Base-by-base conservation (phyloP, 179 eudicot genomes). In the Spinacia oleracea region DNA sequence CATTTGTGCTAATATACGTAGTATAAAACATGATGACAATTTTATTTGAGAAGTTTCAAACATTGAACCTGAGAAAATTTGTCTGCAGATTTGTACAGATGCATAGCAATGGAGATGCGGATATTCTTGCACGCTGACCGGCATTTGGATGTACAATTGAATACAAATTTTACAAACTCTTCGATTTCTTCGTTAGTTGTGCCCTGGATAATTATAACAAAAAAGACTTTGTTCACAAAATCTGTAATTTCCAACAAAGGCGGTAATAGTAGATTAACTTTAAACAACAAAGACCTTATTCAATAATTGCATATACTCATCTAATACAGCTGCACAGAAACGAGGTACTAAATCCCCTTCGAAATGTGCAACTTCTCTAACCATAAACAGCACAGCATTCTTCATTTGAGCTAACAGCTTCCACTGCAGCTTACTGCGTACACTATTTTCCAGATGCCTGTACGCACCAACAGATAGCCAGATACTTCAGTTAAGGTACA, bases 101-200 rank as follows among this genome's bases (percentile, higher is more conserved):
- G 80, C 75, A 79, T 70, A 38, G 89, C 96, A 55, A 96, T 84
- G 73, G 84, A 84, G 80, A 29, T 6, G 40, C 89, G 87, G 40
- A 90, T 62, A 75, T 65, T 58, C 48, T 55, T 45, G 73, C 83
- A 69, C 65, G 87, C 87, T 76, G 82, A 73, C 29, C 81, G 92
- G 78, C 94, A 93, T 84, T 86, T 88, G 78, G 78, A 79, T 83
- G 91, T 88, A 86, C 88, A 92, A 82, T 84, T 85, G 69, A 77
- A 78, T 60, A 87, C 89, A 83, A 92, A 87, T 81, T 89, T 90
- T 72, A 90, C 79, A 86, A 92, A 88, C 42, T 90, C 94, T 59
- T 75, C 73, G 25, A 77, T 34, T 18, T 78, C 82, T 70, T 83
- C 83, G 71, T 76, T 83, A 64, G 20, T 65, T 64, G 71, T 85